Percentiles rank a stretch among this genome's conserved stretches.
These are phyloP conservation scores for Phytopythium boreale DNA, from an alignment of 352 stramenopile species.

Conservation along the genomic window DNA sequence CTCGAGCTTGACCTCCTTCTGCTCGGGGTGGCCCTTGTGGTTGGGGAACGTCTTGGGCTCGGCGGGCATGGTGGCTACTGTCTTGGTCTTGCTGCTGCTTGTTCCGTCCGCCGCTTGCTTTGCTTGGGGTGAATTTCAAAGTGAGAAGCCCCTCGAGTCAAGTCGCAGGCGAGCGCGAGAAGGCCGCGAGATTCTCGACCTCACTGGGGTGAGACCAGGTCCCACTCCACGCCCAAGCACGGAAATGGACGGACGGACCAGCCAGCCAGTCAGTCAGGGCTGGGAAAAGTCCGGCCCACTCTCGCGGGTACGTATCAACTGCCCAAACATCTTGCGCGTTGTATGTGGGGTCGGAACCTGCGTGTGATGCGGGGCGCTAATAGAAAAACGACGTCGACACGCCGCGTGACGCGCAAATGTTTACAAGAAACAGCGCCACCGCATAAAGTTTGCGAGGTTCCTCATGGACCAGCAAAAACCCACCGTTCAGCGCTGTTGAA, in stretches of 20 bases:
- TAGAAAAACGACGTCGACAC: conserved; percentile 1
- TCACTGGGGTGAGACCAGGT: background rate
- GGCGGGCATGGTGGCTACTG: conserved; percentile 11
- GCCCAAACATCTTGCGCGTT: background rate
- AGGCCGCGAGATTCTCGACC: background rate
- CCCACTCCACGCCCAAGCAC: background rate
- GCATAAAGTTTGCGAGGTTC: conserved; percentile 2
- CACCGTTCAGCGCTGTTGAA: background rate
- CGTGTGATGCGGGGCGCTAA: background rate
- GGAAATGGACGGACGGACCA: conserved; percentile 6
- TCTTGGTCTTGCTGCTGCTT: conserved; percentile 4
- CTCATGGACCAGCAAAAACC: conserved; percentile 1
- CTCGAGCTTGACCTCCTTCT: conserved; percentile 36
- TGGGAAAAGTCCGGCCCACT: conserved; percentile 11
- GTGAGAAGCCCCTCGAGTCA: conserved; percentile 8
- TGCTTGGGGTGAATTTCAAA: conserved; percentile 33
- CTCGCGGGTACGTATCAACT: background rate
- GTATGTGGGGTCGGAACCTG: background rate
- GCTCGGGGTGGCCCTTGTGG: conserved; percentile 37
- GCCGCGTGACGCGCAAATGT: conserved; percentile 2
- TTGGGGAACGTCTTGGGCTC: conserved; percentile 32
- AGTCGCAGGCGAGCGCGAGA: background rate
- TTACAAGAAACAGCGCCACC: background rate
- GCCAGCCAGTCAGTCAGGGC: conserved; percentile 6
- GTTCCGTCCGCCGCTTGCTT: conserved; percentile 17